Base-by-base conservation (phyloP, 1,284 basidiomycete genomes). In the Exobasidium rhododendri region DNA sequence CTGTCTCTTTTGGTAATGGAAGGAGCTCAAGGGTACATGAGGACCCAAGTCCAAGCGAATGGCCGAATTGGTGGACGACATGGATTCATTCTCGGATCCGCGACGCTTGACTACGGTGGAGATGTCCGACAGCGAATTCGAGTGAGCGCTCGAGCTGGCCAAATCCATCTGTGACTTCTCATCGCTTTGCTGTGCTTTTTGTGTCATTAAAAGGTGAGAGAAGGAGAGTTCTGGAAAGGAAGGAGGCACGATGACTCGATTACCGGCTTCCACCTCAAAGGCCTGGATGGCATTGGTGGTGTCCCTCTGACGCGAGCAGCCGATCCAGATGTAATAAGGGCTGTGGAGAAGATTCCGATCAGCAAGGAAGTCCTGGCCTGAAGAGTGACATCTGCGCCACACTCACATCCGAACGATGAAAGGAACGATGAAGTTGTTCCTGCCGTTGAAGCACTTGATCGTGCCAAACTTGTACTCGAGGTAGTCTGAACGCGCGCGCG, bases 381-480 rank as follows among this genome's bases (percentile, higher is more conserved):
- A 63, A 5, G 63, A 40, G 24, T 22, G 26, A 49, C 50, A 1
- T 62, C 2, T 28, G 49, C 31, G 29, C 43, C 28, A 51, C 17
- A 55, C 0, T 59, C 22, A 52, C 43, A 75, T 82, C 59, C 86
- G 83, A 57, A 90, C 84, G 67, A 90, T 84, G 78, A 85, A 85
- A 0, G 89, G 87, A 30, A 88, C 69, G 62, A 90, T 80, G 73
- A 89, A 89, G 63, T 84, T 83, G 81, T 91, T 91, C 56, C 89
- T 84, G 4, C 86, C 88, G 68, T 89, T 90, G 81, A 86, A 88
- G 60, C 70, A 74, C 70, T 82, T 82, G 74, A 82, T 77, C 7
- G 89, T 90, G 32, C 88, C 88, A 80, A 91, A 90, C 68, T 86
- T 87, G 82, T 90, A 89, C 78, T 91, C 89, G 55, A 91, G 83